These are phyloP conservation scores for Warburgia ugandensis DNA, from an alignment of 164 flowering plant genomes.

Conservation along the genomic window DNA sequence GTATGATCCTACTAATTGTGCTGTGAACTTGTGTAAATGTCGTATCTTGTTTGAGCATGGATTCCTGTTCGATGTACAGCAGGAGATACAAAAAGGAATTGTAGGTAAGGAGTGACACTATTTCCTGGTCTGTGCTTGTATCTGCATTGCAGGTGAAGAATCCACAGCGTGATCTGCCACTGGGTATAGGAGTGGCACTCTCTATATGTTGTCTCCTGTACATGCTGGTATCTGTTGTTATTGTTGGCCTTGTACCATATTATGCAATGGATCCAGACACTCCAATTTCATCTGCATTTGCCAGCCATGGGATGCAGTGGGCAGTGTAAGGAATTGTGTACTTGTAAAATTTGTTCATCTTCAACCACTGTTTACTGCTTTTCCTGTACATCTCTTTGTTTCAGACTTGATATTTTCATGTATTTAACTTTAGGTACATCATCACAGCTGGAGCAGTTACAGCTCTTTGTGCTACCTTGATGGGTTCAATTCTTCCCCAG, in stretches of 20 bases:
- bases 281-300: slow-evolving; percentile 92
- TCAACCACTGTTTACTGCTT: background rate
- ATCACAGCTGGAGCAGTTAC: slow-evolving; percentile 79
- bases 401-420: background rate
- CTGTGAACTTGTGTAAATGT: background rate
- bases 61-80: background rate
- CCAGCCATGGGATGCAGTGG: slow-evolving; percentile 87
- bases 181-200: slow-evolving; percentile 75
- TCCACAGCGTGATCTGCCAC: slow-evolving; percentile 90
- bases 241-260: slow-evolving; percentile 92
- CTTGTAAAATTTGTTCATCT: background rate
- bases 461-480: slow-evolving; percentile 82
- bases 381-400: background rate
- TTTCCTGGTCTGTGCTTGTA: no score
- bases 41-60: background rate
- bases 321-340: slow-evolving; percentile 64
- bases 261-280: slow-evolving; percentile 94
- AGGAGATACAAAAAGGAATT: no score
- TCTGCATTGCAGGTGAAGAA: slow-evolving; percentile 73
- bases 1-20: slow-evolving; percentile 20
- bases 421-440: slow-evolving; percentile 47
- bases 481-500: slow-evolving; percentile 98
- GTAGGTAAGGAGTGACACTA: no score
- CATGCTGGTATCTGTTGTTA: slow-evolving; percentile 87
- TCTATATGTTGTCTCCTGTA: slow-evolving; percentile 75